Conservation (phyloP, 108 stramenopile species). For the Cylindrotheca fusiformis region DNA sequence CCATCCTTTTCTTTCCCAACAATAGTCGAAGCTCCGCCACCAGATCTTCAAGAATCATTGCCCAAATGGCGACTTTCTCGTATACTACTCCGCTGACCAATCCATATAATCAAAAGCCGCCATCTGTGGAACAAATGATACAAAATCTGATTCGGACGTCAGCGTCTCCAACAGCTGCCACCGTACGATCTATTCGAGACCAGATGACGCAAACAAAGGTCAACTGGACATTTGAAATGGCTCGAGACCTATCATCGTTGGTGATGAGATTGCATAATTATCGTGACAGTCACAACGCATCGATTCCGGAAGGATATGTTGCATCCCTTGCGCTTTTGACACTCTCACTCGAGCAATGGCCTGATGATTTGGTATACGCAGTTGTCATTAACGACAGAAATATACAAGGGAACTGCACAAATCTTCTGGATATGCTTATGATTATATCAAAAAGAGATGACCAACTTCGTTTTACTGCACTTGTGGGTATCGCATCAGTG, state of each 20-base stretch:
- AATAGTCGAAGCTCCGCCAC: no score
- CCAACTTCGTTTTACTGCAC: neutral
- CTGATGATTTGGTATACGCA: constrained; percentile 23
- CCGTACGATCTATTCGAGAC: constrained; percentile 6
- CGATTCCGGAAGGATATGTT: neutral
- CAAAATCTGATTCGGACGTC: neutral
- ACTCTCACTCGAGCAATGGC: constrained; percentile 19
- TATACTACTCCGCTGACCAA: no score
- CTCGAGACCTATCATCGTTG: neutral
- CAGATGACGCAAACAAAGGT: neutral
- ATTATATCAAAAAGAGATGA: neutral
- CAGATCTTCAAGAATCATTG: no score
- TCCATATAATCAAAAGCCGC: constrained; percentile 9
- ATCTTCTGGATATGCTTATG: constrained; percentile 2
- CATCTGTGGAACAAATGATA: neutral
- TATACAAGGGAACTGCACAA: neutral
- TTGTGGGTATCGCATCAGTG: constrained; percentile 1
- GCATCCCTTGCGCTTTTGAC: constrained; percentile 6
- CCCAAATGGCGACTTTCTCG: no score
- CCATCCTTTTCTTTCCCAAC: no score
- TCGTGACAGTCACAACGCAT: neutral
- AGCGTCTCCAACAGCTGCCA: constrained; percentile 1
- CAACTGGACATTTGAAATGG: constrained; percentile 16
- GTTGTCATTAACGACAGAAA: constrained; percentile 10
- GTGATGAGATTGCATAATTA: neutral